Conservation (phyloP, 257 asterid species). For the Scutellaria barbata region DNA sequence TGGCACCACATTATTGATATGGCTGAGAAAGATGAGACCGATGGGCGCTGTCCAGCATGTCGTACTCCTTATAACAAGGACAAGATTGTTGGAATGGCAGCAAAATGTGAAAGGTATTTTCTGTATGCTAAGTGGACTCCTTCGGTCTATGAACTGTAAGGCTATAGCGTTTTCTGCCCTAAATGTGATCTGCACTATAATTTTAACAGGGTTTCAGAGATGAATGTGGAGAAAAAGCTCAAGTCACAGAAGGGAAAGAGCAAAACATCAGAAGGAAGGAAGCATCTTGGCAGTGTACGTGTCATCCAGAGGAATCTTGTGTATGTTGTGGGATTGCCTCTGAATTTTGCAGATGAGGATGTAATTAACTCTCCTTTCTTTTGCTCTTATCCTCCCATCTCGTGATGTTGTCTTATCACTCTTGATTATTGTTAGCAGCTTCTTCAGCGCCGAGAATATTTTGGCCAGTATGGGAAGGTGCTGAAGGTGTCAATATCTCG, state of each 20-base stretch:
- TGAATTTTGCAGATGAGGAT: conserved; percentile 87
- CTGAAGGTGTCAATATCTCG: conserved; percentile 93
- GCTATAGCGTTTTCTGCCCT: conserved; percentile 24
- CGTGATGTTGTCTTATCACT: conserved; percentile 19
- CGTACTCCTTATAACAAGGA: conserved; percentile 96
- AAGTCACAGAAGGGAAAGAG: conserved; percentile 78
- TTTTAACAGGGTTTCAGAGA: conserved; percentile 71
- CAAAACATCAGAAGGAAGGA: conserved; percentile 79
- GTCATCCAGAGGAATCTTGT: conserved; percentile 95
- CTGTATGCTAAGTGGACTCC: conserved; percentile 19
- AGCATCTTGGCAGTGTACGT: conserved; percentile 88
- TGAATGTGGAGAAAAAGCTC: conserved; percentile 66
- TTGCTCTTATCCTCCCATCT: conserved; percentile 9
- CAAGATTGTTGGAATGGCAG: conserved; percentile 83
- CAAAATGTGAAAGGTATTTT: conserved; percentile 75
- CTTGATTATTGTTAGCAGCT: conserved; percentile 60
- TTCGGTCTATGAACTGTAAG: conserved; percentile 21
- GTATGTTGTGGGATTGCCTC: conserved; percentile 94
- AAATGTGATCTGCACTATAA: conserved; percentile 19
- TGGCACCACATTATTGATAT: conserved; percentile 98
- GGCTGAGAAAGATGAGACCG: conserved; percentile 97
- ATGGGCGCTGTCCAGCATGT: conserved; percentile 99
- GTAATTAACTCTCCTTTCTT: conserved; percentile 43
- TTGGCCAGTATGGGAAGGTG: conserved; percentile 93
- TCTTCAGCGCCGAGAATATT: conserved; percentile 81